These are phyloP conservation scores for Styphnolobium japonicum DNA, from an alignment of 306 rosid species.

Conservation along the genomic window DNA sequence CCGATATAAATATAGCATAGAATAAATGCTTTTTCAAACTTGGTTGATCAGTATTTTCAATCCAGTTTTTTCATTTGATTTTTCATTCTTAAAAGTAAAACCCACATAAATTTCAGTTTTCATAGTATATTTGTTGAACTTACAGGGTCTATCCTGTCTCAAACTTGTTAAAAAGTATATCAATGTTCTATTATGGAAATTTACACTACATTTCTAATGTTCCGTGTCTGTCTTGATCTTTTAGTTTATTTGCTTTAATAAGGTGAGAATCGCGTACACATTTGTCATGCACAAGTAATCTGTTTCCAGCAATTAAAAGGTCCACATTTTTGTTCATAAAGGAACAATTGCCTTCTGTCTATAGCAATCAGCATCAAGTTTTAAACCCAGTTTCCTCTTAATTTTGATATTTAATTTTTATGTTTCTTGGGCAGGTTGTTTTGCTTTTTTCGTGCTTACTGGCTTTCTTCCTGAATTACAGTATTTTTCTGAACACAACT, in stretches of 20 bases:
- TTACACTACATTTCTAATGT: neutral
- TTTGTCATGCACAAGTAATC: neutral
- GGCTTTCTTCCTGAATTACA: conserved; percentile 83
- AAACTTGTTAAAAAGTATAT: neutral
- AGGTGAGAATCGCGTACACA: neutral
- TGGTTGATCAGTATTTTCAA: neutral
- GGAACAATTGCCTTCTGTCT: neutral
- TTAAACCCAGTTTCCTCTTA: neutral
- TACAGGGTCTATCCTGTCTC: neutral
- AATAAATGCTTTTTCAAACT: neutral
- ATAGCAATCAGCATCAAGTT: neutral
- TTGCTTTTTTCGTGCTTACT: conserved; percentile 68
- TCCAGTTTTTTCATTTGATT: neutral
- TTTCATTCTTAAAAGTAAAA: neutral
- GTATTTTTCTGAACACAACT: conserved; percentile 82
- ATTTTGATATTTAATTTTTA: conserved; percentile 1
- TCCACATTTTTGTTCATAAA: neutral
- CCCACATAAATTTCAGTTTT: neutral
- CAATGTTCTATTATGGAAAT: neutral
- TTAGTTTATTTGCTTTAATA: neutral
- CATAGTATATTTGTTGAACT: neutral
- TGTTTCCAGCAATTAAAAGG: neutral
- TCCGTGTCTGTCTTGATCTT: neutral
- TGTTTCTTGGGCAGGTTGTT: conserved; percentile 49
- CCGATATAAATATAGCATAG: neutral